phyloP scores from a whole-genome alignment of 2,329 filamentous ascomycete species.

The Xenoacremonium recifei region DNA sequence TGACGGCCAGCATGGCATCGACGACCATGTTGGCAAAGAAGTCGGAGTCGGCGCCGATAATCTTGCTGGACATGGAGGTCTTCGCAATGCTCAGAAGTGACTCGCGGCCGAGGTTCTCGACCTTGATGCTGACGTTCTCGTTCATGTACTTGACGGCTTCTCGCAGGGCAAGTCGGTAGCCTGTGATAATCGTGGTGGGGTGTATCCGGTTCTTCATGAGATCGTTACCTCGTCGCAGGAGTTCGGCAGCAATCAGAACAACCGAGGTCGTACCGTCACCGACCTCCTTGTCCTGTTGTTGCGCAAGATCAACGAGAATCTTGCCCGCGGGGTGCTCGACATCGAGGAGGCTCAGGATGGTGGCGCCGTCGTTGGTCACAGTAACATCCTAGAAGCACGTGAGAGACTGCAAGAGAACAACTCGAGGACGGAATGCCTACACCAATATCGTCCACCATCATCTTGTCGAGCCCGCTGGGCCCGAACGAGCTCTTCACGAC shows the following conservation, averaged over 20 bases:
- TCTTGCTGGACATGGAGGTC: slow-evolving; percentile 99
- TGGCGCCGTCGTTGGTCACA: slow-evolving; percentile 97
- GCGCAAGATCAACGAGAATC: slow-evolving; percentile 94
- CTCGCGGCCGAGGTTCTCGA: slow-evolving; percentile 86
- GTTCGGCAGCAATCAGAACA: slow-evolving; percentile 93
- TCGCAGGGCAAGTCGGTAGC: slow-evolving; percentile 90
- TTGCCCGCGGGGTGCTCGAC: slow-evolving; percentile 98
- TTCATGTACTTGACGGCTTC: slow-evolving; percentile 99
- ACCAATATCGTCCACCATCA: slow-evolving; percentile 99
- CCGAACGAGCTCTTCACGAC: slow-evolving; percentile 99
- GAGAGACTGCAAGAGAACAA: slow-evolving; percentile 17
- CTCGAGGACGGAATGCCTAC: slow-evolving; percentile 47
- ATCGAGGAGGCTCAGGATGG: slow-evolving; percentile 90
- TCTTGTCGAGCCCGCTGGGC: slow-evolving; percentile 96
- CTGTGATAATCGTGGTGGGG: slow-evolving; percentile 98
- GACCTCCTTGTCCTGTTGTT: slow-evolving; percentile 98
- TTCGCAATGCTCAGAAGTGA: slow-evolving; percentile 93
- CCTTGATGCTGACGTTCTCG: slow-evolving; percentile 95
- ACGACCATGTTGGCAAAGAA: slow-evolving; percentile 98
- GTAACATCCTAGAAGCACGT: slow-evolving; percentile 75
- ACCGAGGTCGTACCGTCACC: slow-evolving; percentile 98
- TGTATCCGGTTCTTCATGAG: slow-evolving; percentile 99
- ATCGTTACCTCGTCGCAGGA: slow-evolving; percentile 91
- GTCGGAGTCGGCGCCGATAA: slow-evolving; percentile 91
- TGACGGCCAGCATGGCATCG: slow-evolving; percentile 90